Evolutionary conservation across 768 basidiomycete species (phyloP).

Genomic region (Pleurotus pulmonarius): DNA sequence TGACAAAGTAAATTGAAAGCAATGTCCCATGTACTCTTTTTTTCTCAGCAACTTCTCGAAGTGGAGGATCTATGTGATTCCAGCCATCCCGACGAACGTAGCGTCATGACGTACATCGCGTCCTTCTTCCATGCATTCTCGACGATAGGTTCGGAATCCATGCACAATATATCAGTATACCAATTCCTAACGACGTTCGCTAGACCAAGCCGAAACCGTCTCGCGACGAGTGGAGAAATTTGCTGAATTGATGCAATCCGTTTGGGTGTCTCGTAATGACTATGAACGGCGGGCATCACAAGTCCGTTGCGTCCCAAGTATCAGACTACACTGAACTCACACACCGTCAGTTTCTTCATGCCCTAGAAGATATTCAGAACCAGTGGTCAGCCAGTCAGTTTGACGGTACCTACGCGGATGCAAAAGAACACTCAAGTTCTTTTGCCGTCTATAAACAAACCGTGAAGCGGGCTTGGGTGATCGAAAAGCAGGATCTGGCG

Average conservation of each 20-base stretch:
- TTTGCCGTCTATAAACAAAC: conserved; percentile 84
- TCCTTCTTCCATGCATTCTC: conserved; percentile 98
- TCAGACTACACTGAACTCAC: not conserved
- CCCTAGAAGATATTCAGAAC: conserved; percentile 62
- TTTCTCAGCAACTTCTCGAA: conserved; percentile 82
- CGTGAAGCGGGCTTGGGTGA: conserved; percentile 83
- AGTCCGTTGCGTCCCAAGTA: not conserved
- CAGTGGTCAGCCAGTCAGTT: conserved; percentile 68
- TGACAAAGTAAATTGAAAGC: not conserved
- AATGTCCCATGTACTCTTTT: conserved; percentile 8
- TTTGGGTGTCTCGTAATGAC: conserved; percentile 85
- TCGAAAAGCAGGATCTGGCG: conserved; percentile 83
- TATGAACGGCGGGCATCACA: conserved; percentile 81
- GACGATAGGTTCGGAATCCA: conserved; percentile 70
- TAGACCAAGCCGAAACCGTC: conserved; percentile 94
- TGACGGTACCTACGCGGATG: conserved; percentile 75
- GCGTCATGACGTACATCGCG: conserved; percentile 97
- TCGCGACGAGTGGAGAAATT: conserved; percentile 94
- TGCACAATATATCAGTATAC: not conserved
- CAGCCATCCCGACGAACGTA: conserved; percentile 87
- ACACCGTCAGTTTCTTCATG: conserved; percentile 52
- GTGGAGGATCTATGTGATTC: conserved; percentile 93
- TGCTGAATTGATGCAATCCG: conserved; percentile 90
- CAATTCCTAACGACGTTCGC: conserved; percentile 7
- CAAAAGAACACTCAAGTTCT: conserved; percentile 67